Evolutionary conservation across 2,329 filamentous ascomycete genomes (phyloP).

Genomic region (Chaetothyriales sp.): DNA sequence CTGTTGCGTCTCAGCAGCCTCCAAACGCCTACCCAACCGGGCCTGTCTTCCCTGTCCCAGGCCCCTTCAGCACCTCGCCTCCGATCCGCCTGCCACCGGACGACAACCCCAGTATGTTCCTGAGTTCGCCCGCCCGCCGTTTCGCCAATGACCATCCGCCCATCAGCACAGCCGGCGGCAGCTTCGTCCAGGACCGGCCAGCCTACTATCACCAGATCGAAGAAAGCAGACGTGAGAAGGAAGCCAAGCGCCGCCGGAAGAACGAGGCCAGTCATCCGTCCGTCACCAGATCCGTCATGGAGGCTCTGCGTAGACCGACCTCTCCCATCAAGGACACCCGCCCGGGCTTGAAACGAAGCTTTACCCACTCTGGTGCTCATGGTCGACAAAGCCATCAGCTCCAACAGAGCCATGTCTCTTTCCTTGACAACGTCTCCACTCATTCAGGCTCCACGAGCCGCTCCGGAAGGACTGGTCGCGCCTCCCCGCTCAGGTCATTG

Average conservation of each 20-base stretch:
- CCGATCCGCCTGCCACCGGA: slow-evolving; percentile 22
- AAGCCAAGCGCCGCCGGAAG: slow-evolving; percentile 19
- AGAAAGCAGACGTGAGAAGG: slow-evolving; percentile 29
- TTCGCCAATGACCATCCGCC: slow-evolving; percentile 20
- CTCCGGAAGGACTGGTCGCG: slow-evolving; percentile 28
- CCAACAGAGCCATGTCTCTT: slow-evolving; percentile 18
- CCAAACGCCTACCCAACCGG: slow-evolving; percentile 17
- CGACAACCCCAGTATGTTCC: slow-evolving; percentile 33
- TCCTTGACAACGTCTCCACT: slow-evolving; percentile 19
- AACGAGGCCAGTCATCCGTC: slow-evolving; percentile 19
- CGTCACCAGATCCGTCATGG: slow-evolving; percentile 18
- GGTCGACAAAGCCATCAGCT: slow-evolving; percentile 18
- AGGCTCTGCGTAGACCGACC: slow-evolving; percentile 13
- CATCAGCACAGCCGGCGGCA: slow-evolving; percentile 19
- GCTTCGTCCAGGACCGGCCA: slow-evolving; percentile 20
- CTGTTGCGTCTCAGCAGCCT: slow-evolving; percentile 7
- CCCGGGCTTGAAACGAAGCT: slow-evolving; percentile 26
- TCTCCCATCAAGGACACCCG: slow-evolving; percentile 16
- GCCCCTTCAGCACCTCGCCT: slow-evolving; percentile 32
- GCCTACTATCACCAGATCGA: slow-evolving; percentile 36
- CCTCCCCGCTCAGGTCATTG: slow-evolving; percentile 23
- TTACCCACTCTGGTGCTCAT: slow-evolving; percentile 26
- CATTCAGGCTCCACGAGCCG: slow-evolving; percentile 26
- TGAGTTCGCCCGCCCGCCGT: slow-evolving; percentile 34
- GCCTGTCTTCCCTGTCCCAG: slow-evolving; percentile 28